These are phyloP conservation scores for Fusarium vanettenii DNA, from an alignment of 2,329 filamentous ascomycete genomes.

Conservation along the genomic window DNA sequence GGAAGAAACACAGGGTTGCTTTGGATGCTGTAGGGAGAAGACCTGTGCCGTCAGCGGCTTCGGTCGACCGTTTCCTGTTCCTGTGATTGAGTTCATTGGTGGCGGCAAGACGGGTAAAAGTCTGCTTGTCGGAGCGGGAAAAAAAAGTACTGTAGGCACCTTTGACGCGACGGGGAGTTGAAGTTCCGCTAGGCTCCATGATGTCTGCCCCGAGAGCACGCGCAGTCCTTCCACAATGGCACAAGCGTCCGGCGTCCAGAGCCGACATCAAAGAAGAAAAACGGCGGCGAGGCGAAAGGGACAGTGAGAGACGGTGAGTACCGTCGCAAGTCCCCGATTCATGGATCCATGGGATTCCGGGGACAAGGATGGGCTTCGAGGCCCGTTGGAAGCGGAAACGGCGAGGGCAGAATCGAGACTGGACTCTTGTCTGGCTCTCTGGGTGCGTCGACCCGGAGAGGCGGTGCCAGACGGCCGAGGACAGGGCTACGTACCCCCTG, in stretches of 20 bases:
- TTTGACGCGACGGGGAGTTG: not conserved
- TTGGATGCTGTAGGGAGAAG: conserved; percentile 8
- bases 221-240: conserved; percentile 13
- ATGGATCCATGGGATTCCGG: conserved; percentile 27
- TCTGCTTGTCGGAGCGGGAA: conserved; percentile 15
- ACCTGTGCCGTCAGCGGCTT: conserved; percentile 35
- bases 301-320: conserved; percentile 3
- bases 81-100: conserved; percentile 29
- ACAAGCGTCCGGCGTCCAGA: not conserved
- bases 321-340: conserved; percentile 11
- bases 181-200: not conserved
- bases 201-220: conserved; percentile 1
- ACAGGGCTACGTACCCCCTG: conserved; percentile 37
- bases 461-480: conserved; percentile 36
- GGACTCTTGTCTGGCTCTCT: not conserved
- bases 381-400: not conserved
- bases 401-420: conserved; percentile 23
- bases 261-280: conserved; percentile 3
- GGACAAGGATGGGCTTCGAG: conserved; percentile 16
- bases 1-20: conserved; percentile 9
- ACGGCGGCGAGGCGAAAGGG: not conserved
- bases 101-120: conserved; percentile 7
- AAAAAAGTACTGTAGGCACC: not conserved
- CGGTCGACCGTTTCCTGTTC: conserved; percentile 11
- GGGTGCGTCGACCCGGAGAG: conserved; percentile 27